These are phyloP conservation scores for Coniferiporia sulphurascens DNA, from an alignment of 1,284 basidiomycete species.

Conservation along the genomic window DNA sequence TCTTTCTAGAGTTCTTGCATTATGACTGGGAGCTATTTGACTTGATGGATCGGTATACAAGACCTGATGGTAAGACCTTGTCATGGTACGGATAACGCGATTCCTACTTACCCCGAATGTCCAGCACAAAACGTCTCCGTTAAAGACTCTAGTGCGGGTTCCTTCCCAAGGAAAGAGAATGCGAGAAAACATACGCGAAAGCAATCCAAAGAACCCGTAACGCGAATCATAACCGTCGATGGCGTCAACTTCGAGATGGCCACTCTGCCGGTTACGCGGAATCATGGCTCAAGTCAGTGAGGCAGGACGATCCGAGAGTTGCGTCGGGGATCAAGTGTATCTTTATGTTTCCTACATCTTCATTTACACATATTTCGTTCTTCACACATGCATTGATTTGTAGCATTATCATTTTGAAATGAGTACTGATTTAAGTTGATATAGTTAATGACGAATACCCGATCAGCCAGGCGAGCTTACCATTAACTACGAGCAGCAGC, in stretches of 20 bases:
- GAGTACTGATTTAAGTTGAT: neutral
- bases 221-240: conserved; percentile 10
- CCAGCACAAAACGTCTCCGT: neutral
- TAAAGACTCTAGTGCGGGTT: neutral
- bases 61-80: neutral
- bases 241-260: conserved; percentile 8
- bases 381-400: neutral
- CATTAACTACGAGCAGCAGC: too few relatives aligned
- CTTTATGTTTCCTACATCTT: too few relatives aligned
- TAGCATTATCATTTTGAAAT: neutral
- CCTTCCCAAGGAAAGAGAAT: neutral
- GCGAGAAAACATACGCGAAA: neutral
- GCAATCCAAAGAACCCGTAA: neutral
- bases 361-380: too few relatives aligned
- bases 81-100: neutral
- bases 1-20: conserved; percentile 7
- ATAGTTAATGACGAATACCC: too few relatives aligned
- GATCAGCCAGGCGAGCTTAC: too few relatives aligned
- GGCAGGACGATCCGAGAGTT: too few relatives aligned
- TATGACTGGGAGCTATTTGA: conserved; percentile 2
- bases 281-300: neutral
- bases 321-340: too few relatives aligned
- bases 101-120: neutral
- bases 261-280: neutral
- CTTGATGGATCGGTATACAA: neutral